phyloP scores from a whole-genome alignment of 495 filamentous ascomycete species.

The Penicillium verhagenii region DNA sequence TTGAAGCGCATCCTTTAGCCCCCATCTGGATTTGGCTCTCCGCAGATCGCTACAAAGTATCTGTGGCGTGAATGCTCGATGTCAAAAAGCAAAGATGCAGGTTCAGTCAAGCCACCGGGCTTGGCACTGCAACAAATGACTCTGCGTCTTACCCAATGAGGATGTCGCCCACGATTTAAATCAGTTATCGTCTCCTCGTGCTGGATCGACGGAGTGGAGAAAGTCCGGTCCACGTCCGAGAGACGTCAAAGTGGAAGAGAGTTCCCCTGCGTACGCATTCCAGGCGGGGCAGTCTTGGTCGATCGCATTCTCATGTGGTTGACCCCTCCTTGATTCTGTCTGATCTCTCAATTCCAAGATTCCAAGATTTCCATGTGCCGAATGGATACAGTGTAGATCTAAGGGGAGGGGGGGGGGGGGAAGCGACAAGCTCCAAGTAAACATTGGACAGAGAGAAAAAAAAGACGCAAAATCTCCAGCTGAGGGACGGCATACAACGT shows the following conservation, averaged over 20 bases:
- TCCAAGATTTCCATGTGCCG: conserved; percentile 15
- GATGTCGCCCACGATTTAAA: conserved; percentile 8
- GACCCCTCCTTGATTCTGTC: conserved; percentile 4
- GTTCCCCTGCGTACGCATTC: not conserved
- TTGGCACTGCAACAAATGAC: conserved; percentile 26
- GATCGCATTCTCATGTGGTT: conserved; percentile 17
- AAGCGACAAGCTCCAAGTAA: no score
- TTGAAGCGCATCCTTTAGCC: not conserved
- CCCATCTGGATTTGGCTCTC: conserved; percentile 9
- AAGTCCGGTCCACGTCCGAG: conserved; percentile 13
- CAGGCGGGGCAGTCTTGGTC: conserved; percentile 5
- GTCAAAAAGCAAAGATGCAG: conserved; percentile 10
- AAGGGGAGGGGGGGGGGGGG: not conserved
- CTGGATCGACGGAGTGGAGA: conserved; percentile 19
- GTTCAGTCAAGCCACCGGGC: conserved; percentile 22
- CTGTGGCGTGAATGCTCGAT: conserved; percentile 1
- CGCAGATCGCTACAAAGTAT: conserved; percentile 11
- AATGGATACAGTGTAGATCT: conserved; percentile 11
- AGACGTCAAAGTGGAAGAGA: not conserved
- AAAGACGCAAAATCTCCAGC: not conserved
- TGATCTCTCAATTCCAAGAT: not conserved
- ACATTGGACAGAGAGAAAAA: no score
- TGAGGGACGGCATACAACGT: not conserved
- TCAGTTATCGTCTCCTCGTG: conserved; percentile 19
- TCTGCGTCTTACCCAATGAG: conserved; percentile 18